Percentiles rank a stretch among this genome's conserved stretches.
These are phyloP conservation scores for Trichoderma reesei DNA, from an alignment of 495 filamentous ascomycete species.

Conservation along the genomic window DNA sequence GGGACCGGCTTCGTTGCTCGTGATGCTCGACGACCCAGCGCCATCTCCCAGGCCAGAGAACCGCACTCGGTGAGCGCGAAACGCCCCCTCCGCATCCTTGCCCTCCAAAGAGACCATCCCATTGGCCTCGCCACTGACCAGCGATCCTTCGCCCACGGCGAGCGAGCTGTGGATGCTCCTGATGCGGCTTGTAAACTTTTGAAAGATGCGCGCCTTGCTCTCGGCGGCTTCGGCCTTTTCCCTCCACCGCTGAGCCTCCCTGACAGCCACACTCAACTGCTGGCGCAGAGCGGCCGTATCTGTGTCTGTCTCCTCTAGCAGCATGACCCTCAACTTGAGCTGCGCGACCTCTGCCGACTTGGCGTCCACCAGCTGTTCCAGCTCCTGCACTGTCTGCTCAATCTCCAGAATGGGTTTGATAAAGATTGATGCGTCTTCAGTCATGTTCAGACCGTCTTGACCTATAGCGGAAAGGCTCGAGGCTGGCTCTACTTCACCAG, in stretches of 20 bases:
- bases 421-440: too few relatives aligned
- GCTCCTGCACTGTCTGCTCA: background rate
- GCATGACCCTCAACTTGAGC: slow-evolving; percentile 31
- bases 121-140: background rate
- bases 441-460: background rate
- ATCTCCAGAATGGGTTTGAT: too few relatives aligned
- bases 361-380: slow-evolving; percentile 21
- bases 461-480: too few relatives aligned
- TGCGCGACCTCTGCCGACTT: slow-evolving; percentile 32
- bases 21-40: too few relatives aligned
- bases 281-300: slow-evolving; percentile 27
- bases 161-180: slow-evolving; percentile 11
- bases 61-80: background rate
- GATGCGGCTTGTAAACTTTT: slow-evolving; percentile 22
- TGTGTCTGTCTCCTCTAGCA: slow-evolving; percentile 27
- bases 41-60: background rate
- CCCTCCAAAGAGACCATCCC: slow-evolving; percentile 9
- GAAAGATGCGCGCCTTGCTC: slow-evolving; percentile 31
- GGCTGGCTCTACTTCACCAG: background rate
- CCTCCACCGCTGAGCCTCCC: slow-evolving; percentile 38
- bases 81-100: background rate
- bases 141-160: background rate
- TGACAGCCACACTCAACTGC: slow-evolving; percentile 33
- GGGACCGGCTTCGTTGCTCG: too few relatives aligned
- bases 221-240: slow-evolving; percentile 42